A percentile compares a stretch with the other conserved stretches of the same genome.
These are phyloP conservation scores for Monilinia vaccinii-corymbosi DNA, from an alignment of 2,329 filamentous ascomycete species.

Conservation along the genomic window DNA sequence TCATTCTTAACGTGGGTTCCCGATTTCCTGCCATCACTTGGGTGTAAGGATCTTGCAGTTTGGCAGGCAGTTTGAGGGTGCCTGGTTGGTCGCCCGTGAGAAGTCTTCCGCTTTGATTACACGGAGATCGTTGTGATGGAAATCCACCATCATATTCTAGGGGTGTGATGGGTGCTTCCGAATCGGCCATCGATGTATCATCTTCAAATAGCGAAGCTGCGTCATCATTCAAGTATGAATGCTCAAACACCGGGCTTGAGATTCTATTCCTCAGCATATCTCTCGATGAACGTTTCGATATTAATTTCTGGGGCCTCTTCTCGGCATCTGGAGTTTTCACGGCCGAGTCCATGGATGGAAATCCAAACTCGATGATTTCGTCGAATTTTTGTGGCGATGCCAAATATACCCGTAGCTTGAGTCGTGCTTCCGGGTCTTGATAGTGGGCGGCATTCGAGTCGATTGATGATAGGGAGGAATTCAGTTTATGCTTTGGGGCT, in stretches of 20 bases:
- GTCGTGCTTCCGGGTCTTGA: slow-evolving; percentile 77
- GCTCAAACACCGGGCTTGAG: slow-evolving; percentile 39
- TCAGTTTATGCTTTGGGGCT: slow-evolving; percentile 25
- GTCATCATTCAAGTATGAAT: slow-evolving; percentile 51
- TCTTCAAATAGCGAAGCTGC: slow-evolving; percentile 46
- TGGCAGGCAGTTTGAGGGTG: slow-evolving; percentile 22
- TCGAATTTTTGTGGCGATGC: slow-evolving; percentile 92
- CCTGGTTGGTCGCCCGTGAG: slow-evolving; percentile 32
- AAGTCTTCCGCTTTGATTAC: slow-evolving; percentile 24
- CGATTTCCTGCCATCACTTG: slow-evolving; percentile 51
- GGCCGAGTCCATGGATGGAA: slow-evolving; percentile 53
- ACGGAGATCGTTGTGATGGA: slow-evolving; percentile 21
- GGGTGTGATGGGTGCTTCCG: slow-evolving; percentile 41
- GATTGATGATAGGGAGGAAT: slow-evolving; percentile 39
- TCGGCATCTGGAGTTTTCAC: slow-evolving; percentile 30
- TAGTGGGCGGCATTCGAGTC: slow-evolving; percentile 75
- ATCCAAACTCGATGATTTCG: slow-evolving; percentile 89
- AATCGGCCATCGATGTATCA: slow-evolving; percentile 44
- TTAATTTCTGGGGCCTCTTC: slow-evolving; percentile 18
- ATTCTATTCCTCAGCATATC: slow-evolving; percentile 26
- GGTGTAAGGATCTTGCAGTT: slow-evolving; percentile 33
- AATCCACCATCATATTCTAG: slow-evolving; percentile 23
- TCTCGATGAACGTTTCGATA: slow-evolving; percentile 12
- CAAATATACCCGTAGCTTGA: slow-evolving; percentile 78
- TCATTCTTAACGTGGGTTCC: slow-evolving; percentile 97